phyloP scores from a whole-genome alignment of 1,284 basidiomycete genomes.

The Mycosarcoma maydis region DNA sequence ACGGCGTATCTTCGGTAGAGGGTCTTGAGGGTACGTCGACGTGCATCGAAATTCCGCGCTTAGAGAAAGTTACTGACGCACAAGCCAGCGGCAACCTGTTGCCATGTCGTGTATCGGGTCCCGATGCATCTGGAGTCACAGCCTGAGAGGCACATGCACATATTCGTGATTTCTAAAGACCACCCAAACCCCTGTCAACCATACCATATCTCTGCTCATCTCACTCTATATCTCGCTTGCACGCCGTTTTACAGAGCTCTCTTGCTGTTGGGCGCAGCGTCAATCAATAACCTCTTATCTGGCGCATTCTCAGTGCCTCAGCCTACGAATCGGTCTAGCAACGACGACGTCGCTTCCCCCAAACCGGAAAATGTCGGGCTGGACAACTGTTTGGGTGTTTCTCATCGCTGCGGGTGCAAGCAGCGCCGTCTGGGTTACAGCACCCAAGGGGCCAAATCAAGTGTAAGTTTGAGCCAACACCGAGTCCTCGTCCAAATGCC shows the following conservation, averaged over 20 bases:
- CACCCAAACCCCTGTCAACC: background rate
- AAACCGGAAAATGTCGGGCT: constrained; percentile 60
- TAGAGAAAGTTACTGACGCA: constrained; percentile 12
- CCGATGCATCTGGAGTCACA: too few species aligned
- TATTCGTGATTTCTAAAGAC: too few species aligned
- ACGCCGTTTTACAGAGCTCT: too few species aligned
- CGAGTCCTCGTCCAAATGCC: too few species aligned
- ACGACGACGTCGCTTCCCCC: too few species aligned
- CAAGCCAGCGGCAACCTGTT: constrained; percentile 34
- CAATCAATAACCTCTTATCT: too few species aligned
- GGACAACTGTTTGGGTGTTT: constrained; percentile 62
- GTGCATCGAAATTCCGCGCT: constrained; percentile 1
- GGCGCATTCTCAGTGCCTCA: too few species aligned
- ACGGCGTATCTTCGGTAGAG: constrained; percentile 6
- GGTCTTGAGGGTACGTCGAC: constrained; percentile 4
- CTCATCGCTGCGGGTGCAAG: constrained; percentile 51
- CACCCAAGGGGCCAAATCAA: constrained; percentile 66
- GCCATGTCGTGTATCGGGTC: background rate
- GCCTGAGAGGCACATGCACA: too few species aligned
- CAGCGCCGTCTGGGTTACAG: constrained; percentile 52
- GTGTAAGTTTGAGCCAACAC: constrained; percentile 62
- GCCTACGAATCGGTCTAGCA: too few species aligned
- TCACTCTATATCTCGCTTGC: too few species aligned
- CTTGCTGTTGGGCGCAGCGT: too few species aligned
- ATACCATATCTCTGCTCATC: background rate